Base-by-base conservation (phyloP, 306 rosid species). In the Leucaena leucocephala region DNA sequence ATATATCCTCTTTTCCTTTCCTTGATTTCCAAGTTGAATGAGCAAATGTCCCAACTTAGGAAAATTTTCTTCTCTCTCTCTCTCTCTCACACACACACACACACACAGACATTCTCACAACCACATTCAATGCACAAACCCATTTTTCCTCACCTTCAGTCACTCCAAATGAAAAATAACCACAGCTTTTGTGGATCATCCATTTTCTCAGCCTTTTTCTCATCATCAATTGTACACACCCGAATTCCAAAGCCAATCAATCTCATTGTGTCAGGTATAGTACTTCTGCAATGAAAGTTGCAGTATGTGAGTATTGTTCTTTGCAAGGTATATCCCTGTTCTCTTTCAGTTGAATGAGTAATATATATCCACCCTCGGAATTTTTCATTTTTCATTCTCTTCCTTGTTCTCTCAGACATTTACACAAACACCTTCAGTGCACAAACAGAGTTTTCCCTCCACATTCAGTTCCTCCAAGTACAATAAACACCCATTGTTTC, bases 1-100 rank as follows among this genome's bases (percentile, higher is more conserved):
- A 94, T 81, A 82, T 88, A 10, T 87, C 96, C 82, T 88, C 86
- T 85, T 91, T 91, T 38, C 91, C 95, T 73, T 86, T 85, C 83
- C 92, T 86, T 84, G 93, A 92, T 92, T 90, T 88, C 78, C 86
- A 90, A 82, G 86, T 72, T 87, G 52, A 83, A 82, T 84, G 44
- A 84, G 15, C 38, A 19, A 68, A 27, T 27, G 27, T 40, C 1
- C 39, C 40, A 55, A 19, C 62, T 55, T 55, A 2, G 62, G 64
- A 27, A 61, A 12, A 0, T 61, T 33, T 12, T 3, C n/a, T 8
- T 65, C 50, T 76, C 54, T 10, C 8, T 35, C 52, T 2, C 2
- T 65, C 63, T 76, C 39, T 22, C 27, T 27, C 27, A 0, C 27
- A 0, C 12, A 16, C 50, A 15, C 2, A 50, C 27, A 0, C 27